Conservation (phyloP, 1,139 yeast species). For the Yamadazyma membranifaciens region DNA sequence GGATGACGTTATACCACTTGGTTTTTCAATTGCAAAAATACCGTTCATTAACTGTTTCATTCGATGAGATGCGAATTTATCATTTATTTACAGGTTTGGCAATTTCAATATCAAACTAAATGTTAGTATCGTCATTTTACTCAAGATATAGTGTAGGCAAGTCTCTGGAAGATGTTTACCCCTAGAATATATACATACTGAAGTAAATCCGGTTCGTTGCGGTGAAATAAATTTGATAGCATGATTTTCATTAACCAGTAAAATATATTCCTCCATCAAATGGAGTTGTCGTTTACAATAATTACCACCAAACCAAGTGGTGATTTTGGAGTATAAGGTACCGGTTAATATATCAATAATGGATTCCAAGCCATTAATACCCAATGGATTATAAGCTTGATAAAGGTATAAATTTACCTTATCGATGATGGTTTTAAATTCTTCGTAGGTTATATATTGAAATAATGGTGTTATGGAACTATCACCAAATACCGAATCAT, state of each 20-base stretch:
- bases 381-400: slow-evolving; percentile 40
- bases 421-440: slow-evolving; percentile 40
- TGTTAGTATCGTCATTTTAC: slow-evolving; percentile 2
- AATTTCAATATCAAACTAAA: slow-evolving; percentile 39
- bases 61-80: slow-evolving; percentile 7
- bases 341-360: slow-evolving; percentile 48
- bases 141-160: too few species aligned
- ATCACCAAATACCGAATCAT: slow-evolving; percentile 47
- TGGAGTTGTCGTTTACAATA: slow-evolving; percentile 28
- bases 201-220: slow-evolving; percentile 57
- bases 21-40: slow-evolving; percentile 89
- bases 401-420: slow-evolving; percentile 44
- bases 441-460: slow-evolving; percentile 29
- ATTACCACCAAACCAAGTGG: slow-evolving; percentile 8
- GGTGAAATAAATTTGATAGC: slow-evolving; percentile 51
- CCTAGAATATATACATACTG: slow-evolving; percentile 23
- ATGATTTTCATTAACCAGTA: slow-evolving; percentile 32
- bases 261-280: slow-evolving; percentile 47
- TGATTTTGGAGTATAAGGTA: slow-evolving; percentile 26
- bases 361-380: slow-evolving; percentile 37
- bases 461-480: slow-evolving; percentile 58
- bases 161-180: too few species aligned
- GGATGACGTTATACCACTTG: slow-evolving; percentile 80
- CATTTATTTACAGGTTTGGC: slow-evolving; percentile 23
- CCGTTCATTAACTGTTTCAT: slow-evolving; percentile 60